These are phyloP conservation scores for Ceriops tagal DNA, from an alignment of 345 rosid species.

Conservation along the genomic window DNA sequence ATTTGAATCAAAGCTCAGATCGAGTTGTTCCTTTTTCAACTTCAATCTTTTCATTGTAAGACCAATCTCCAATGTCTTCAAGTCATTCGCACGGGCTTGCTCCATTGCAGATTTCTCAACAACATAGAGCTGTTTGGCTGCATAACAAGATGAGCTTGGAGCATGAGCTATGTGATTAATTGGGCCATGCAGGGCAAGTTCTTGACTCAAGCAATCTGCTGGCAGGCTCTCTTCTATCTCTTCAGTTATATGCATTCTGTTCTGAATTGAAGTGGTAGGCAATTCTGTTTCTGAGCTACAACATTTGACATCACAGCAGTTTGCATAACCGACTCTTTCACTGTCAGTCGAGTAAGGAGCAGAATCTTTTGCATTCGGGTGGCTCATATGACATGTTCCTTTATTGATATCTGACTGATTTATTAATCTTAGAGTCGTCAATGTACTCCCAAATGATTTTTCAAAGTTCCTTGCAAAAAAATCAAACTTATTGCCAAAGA, in stretches of 20 bases:
- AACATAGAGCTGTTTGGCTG: constrained; percentile 26
- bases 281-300: constrained; percentile 34
- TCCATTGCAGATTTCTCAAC: constrained; percentile 53
- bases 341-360: constrained; percentile 17
- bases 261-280: constrained; percentile 22
- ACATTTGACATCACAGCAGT: constrained; percentile 21
- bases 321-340: constrained; percentile 11
- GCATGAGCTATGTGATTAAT: constrained; percentile 35
- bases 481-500: constrained; percentile 65
- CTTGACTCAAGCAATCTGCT: constrained; percentile 27
- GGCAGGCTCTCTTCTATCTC: constrained; percentile 30
- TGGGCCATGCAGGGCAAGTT: constrained; percentile 36
- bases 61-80: constrained; percentile 56
- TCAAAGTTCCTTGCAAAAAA: constrained; percentile 66
- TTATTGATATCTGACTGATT: constrained; percentile 43
- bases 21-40: constrained; percentile 50
- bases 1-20: constrained; percentile 53
- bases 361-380: constrained; percentile 24
- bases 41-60: constrained; percentile 46
- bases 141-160: constrained; percentile 28
- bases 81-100: constrained; percentile 72
- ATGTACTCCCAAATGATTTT: constrained; percentile 76
- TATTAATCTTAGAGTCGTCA: constrained; percentile 71
- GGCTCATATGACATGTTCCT: constrained; percentile 16
- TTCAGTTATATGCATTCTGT: constrained; percentile 29